Evolutionary conservation across 2,329 filamentous ascomycete genomes (phyloP).

Genomic region (Pezicula neosporulosa): DNA sequence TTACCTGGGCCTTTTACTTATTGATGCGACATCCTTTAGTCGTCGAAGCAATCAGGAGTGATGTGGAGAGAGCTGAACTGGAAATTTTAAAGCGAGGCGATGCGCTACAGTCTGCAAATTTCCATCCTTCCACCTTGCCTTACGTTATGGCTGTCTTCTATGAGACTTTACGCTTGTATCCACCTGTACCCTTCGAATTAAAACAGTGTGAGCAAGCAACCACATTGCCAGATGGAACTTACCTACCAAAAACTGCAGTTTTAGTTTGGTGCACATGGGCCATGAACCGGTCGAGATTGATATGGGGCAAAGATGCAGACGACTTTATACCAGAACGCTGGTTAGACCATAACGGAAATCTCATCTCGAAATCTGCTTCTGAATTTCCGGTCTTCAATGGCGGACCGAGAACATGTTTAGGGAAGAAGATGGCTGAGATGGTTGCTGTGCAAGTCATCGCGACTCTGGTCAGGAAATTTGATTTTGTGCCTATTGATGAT

Average conservation of each 20-base stretch:
- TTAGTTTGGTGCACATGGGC: constrained; percentile 64
- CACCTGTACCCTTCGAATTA: constrained; percentile 64
- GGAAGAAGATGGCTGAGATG: constrained; percentile 61
- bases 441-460: constrained; percentile 55
- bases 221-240: constrained; percentile 58
- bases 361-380: constrained; percentile 42
- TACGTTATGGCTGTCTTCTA: constrained; percentile 61
- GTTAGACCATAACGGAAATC: constrained; percentile 38
- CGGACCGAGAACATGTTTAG: constrained; percentile 56
- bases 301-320: constrained; percentile 55
- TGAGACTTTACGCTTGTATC: constrained; percentile 58
- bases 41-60: constrained; percentile 37
- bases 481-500: constrained; percentile 40
- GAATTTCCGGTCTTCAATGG: constrained; percentile 66
- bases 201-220: constrained; percentile 52
- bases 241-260: constrained; percentile 48
- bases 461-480: constrained; percentile 44
- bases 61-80: constrained; percentile 28
- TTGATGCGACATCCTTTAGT: constrained; percentile 48
- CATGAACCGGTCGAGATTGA: constrained; percentile 53
- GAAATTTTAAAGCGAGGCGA: constrained; percentile 2
- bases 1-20: constrained; percentile 63
- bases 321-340: constrained; percentile 55
- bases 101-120: constrained; percentile 9
- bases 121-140: constrained; percentile 37